Evolutionary conservation across 371 early-diverging fungal genomes (phyloP), one percentile per base, ranked within the genome.

Genomic region (Neoconidiobolus thromboides): DNA sequence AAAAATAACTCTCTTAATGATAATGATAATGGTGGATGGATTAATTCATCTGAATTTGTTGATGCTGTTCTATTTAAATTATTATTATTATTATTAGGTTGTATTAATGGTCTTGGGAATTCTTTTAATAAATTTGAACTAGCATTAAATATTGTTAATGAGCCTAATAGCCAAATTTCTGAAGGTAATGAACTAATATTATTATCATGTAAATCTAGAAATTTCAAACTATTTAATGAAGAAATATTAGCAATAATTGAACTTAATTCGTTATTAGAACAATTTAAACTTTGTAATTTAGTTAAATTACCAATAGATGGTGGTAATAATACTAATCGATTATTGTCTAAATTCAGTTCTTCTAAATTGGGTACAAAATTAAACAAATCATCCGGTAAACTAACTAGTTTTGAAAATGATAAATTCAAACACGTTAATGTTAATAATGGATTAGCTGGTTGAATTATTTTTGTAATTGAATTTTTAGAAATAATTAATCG

Each of bases 131-230:
- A 60, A 61, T 94, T 94, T 26, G 86, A 86, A 1, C 85, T 88
- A 37, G 26, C 74, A 52, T 89, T 91, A 15, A 89, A 65, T 7
- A 67, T 55, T 48, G 71, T 68, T n/a, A 94, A 74, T 12, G 71
- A 73, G 10, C 78, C 67, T 68, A 87, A 85, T 48, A 76, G 65
- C 93, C 93, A 93, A n/a, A 94, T 87, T 46, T 87, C 87, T 5
- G 77, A 72, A 1, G 92, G 91, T 0, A 94, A 67, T 46, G 75
- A 66, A 50, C 76, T 75, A 42, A 94, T 63, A 58, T 81, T 76
- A 68, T 94, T 88, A 63, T 70, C 69, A 58, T 86, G 83, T 15
- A 84, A 62, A 53, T 85, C 82, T 42, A 88, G 65, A 3, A 64
- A 61, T 3, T 60, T 46, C 56, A 88, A 67, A 6, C 76, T 68